Evolutionary conservation across 108 stramenopile species (phyloP), one percentile per base, ranked within the genome.

Genomic region (Cyclostephanos tholiformis): DNA sequence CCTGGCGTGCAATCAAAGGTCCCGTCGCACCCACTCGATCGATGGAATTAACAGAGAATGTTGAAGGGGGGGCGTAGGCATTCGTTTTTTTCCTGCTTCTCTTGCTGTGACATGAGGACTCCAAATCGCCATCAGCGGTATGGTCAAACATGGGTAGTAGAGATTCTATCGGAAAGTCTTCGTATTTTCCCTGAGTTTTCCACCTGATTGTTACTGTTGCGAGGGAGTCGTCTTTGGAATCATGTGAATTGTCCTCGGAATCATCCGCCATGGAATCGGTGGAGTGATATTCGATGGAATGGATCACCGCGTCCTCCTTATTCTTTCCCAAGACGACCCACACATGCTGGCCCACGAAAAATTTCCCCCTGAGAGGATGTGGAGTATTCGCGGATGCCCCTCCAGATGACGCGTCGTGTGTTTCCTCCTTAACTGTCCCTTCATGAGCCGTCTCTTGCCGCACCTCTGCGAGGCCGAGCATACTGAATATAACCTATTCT

Each of bases 71-170:
- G 53, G 26, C 62, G 16, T 63, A 63, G 0, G 35, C 1, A 43
- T 41, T 35, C 35, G 62, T 63, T 43, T 63, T 29, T 35, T 63
- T 63, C 14, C 62, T 63, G 20, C 13, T 43, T 43, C 62, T 63
- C 62, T 20, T 63, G 13, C 62, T 63, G 35, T 63, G 35, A 4
- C 11, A 25, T 55, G 53, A 55, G 26, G 53, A 26, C 20, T 22
- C 53, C 13, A 26, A 22, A 0, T 55, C 53, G 26, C 53, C 53
- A 16, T 55, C 25, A 16, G 25, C 23, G 25, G 25, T 9, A 55
- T 55, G 2, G 2, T 55, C 53, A 26, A 55, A 55, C 53, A 55
- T 55, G 23, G 53, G 53, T 20, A 0, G 26, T 13, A 55, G 23
- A 2, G 23, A 55, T 2, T 25, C 53, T 2, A 27, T 25, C 12